Conservation (phyloP, 2,329 filamentous ascomycete species). For the Aureobasidium sp. region DNA sequence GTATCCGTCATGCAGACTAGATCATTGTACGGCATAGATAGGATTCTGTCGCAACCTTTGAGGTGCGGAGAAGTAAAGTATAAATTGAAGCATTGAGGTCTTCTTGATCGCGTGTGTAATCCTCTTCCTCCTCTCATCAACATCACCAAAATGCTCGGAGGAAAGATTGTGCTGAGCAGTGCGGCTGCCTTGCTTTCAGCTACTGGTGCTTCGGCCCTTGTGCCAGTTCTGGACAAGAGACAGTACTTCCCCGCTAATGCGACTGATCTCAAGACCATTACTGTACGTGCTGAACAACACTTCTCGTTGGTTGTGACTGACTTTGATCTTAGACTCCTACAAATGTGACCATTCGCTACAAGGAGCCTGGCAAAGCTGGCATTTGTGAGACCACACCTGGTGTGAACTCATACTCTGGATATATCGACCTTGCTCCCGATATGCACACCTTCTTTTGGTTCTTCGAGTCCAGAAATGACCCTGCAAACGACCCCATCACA, state of each 20-base stretch:
- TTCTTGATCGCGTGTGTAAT: not conserved
- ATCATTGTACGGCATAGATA: not conserved
- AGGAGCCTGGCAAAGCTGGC: slow-evolving; percentile 42
- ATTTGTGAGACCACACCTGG: slow-evolving; percentile 48
- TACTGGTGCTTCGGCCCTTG: not conserved
- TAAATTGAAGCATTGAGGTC: not conserved
- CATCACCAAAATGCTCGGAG: slow-evolving; percentile 2
- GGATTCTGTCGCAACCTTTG: not conserved
- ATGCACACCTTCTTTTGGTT: slow-evolving; percentile 54
- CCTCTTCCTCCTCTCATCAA: not conserved
- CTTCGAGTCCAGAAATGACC: slow-evolving; percentile 53
- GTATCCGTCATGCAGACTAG: not conserved
- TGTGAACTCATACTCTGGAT: slow-evolving; percentile 44
- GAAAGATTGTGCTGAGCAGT: not conserved
- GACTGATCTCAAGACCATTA: slow-evolving; percentile 39
- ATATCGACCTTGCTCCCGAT: slow-evolving; percentile 27
- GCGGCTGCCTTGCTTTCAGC: slow-evolving; percentile 1
- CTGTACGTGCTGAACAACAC: not conserved
- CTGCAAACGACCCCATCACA: slow-evolving; percentile 48
- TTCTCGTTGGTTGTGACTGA: not conserved
- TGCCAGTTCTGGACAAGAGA: slow-evolving; percentile 9
- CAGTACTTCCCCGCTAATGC: slow-evolving; percentile 32
- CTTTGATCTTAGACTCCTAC: slow-evolving; percentile 27
- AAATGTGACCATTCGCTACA: slow-evolving; percentile 44
- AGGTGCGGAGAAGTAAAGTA: not conserved